These are phyloP conservation scores for Thalia dealbata DNA, from an alignment of 176 grass and related monocot species.

Conservation along the genomic window DNA sequence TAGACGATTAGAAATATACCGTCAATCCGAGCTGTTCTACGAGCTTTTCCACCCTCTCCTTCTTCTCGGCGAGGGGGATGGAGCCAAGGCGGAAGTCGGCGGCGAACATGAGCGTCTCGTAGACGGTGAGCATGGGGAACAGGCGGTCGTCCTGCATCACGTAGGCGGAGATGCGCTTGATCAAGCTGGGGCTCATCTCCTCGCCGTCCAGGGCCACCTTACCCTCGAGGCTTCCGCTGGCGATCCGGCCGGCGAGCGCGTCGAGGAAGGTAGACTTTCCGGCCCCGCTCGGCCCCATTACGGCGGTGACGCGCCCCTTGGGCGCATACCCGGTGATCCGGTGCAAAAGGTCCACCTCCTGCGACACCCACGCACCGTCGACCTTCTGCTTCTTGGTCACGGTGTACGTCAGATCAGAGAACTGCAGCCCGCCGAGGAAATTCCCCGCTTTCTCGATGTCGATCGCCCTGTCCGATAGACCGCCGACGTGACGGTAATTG, in stretches of 20 bases:
- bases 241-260: slow-evolving; percentile 45
- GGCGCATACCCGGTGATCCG: slow-evolving; percentile 53
- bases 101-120: slow-evolving; percentile 56
- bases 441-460: slow-evolving; percentile 15
- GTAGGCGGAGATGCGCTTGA: slow-evolving; percentile 67
- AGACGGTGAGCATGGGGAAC: slow-evolving; percentile 64
- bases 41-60: slow-evolving; percentile 52
- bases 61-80: slow-evolving; percentile 41
- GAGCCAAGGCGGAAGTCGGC: slow-evolving; percentile 41
- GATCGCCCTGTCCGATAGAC: background rate
- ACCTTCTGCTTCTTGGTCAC: slow-evolving; percentile 64
- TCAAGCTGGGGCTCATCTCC: slow-evolving; percentile 55
- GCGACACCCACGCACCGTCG: slow-evolving; percentile 33
- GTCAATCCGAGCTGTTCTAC: slow-evolving; percentile 60
- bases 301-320: slow-evolving; percentile 37
- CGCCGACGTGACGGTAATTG: background rate
- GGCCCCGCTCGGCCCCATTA: slow-evolving; percentile 59
- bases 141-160: slow-evolving; percentile 76
- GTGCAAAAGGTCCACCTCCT: slow-evolving; percentile 55
- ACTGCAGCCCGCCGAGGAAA: slow-evolving; percentile 48
- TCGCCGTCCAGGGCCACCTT: slow-evolving; percentile 42
- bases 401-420: slow-evolving; percentile 55
- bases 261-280: slow-evolving; percentile 72
- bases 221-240: slow-evolving; percentile 51
- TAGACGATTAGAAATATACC: background rate